Conservation (phyloP, 257 asterid species). For the Oldenlandia corymbosa region DNA sequence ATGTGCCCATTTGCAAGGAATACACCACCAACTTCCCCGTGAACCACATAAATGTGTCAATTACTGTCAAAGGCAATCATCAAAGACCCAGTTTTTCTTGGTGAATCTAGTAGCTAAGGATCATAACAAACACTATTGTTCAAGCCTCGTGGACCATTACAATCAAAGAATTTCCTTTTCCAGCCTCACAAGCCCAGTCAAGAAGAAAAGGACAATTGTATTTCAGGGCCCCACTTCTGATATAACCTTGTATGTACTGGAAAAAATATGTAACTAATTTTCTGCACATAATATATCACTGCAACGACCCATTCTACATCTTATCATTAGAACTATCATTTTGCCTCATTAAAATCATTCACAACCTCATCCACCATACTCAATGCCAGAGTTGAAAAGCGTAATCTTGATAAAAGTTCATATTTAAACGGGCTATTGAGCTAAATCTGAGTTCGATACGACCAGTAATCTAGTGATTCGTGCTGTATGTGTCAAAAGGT, state of each 20-base stretch:
- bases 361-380: neutral
- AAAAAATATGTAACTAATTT: conserved; percentile 24
- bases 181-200: conserved; percentile 14
- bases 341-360: conserved; percentile 3
- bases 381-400: neutral
- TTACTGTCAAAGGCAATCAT: conserved; percentile 17
- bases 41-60: conserved; percentile 21
- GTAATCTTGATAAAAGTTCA: neutral
- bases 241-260: conserved; percentile 18
- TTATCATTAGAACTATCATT: conserved; percentile 24
- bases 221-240: conserved; percentile 13
- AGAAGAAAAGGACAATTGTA: conserved; percentile 12
- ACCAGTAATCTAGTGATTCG: too few species aligned
- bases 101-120: conserved; percentile 8
- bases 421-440: neutral
- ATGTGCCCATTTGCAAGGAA: conserved; percentile 4
- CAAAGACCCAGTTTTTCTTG: conserved; percentile 30
- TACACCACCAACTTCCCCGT: conserved; percentile 16
- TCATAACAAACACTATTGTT: conserved; percentile 3
- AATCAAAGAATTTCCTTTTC: conserved; percentile 9
- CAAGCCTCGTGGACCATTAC: conserved; percentile 11
- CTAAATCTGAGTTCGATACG: too few species aligned
- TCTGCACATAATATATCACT: conserved; percentile 3
- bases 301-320: conserved; percentile 10
- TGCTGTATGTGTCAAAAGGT: conserved; percentile 18